These are phyloP conservation scores for Populus hybrid DNA, from an alignment of 441 rosid genomes.

Conservation along the genomic window DNA sequence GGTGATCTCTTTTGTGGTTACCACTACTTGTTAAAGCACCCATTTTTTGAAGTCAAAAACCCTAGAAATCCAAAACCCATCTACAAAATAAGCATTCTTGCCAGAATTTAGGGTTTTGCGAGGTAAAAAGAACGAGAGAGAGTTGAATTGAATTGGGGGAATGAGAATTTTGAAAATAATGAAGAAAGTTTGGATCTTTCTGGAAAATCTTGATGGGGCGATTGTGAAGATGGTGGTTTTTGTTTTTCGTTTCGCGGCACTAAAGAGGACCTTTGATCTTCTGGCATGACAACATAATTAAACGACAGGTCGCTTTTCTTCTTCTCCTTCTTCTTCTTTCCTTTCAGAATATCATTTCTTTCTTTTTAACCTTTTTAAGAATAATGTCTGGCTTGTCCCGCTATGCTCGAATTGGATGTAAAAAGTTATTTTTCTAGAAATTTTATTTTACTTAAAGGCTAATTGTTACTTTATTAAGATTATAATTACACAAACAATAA, in stretches of 20 bases:
- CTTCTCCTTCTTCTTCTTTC: too few species aligned
- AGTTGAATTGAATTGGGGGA: neutral
- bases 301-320: neutral
- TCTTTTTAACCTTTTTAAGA: too few species aligned
- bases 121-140: neutral
- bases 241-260: neutral
- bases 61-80: slow-evolving; percentile 34
- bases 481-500: too few species aligned
- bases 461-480: too few species aligned
- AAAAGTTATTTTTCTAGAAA: too few species aligned
- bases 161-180: neutral
- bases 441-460: too few species aligned
- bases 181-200: neutral
- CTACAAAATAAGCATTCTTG: slow-evolving; percentile 19
- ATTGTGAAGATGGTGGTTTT: neutral
- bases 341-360: too few species aligned
- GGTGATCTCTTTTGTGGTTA: slow-evolving; percentile 45
- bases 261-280: neutral
- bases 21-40: slow-evolving; percentile 52
- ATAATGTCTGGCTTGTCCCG: too few species aligned
- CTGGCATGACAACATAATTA: neutral
- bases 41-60: slow-evolving; percentile 38
- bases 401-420: too few species aligned
- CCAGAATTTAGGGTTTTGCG: neutral
- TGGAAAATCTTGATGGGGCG: neutral